Percentiles rank a stretch among this genome's conserved stretches.
These are phyloP conservation scores for Oryza nivara DNA, from an alignment of 176 grass and related monocot species.

Conservation along the genomic window DNA sequence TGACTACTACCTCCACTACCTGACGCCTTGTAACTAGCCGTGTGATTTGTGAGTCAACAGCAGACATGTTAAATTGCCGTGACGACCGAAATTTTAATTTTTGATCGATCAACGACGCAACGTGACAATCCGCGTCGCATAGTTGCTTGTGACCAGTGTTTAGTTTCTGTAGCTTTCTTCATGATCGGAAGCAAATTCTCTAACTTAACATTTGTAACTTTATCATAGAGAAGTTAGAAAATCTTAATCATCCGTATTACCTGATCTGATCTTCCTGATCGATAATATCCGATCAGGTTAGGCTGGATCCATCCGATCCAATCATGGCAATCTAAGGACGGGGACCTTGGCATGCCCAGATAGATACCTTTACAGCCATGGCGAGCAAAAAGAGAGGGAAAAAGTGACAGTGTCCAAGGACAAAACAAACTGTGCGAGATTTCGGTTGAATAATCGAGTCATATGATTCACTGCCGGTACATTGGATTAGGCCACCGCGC, in stretches of 20 bases:
- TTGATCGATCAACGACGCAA: neutral
- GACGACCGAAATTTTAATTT: neutral
- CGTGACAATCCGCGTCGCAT: too few species aligned
- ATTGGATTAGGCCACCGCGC: neutral
- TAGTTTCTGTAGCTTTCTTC: too few species aligned
- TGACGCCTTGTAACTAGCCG: neutral
- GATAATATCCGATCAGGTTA: neutral
- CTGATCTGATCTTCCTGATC: neutral
- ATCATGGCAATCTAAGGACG: neutral
- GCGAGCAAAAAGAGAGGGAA: neutral
- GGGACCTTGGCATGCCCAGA: slow-evolving; percentile 19
- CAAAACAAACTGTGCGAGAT: neutral
- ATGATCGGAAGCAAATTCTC: too few species aligned
- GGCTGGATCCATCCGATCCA: neutral
- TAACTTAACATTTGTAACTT: too few species aligned
- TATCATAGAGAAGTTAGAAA: too few species aligned
- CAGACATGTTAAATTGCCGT: neutral
- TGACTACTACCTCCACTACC: slow-evolving; percentile 5
- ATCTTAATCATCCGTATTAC: neutral
- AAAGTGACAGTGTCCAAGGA: neutral
- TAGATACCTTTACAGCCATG: neutral
- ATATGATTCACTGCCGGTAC: neutral
- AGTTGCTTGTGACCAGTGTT: too few species aligned
- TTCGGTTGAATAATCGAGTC: neutral
- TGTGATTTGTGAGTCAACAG: neutral